A percentile compares a stretch with the other conserved stretches of the same genome.
Conservation (phyloP, 2,329 filamentous ascomycete genomes). For the Aspergillus sp. region DNA sequence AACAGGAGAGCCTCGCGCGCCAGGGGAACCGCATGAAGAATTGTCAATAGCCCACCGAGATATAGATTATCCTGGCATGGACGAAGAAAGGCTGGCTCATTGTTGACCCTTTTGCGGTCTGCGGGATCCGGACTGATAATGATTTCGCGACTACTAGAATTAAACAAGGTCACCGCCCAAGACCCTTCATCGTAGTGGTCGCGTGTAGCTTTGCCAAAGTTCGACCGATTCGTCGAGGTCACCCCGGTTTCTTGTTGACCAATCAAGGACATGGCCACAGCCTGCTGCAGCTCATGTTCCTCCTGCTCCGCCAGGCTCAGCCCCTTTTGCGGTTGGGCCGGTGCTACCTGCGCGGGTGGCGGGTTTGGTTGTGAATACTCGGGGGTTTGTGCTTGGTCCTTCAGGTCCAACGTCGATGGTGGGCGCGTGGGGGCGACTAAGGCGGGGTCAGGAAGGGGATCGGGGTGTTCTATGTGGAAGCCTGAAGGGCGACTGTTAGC, state of each 20-base stretch:
- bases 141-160: constrained; percentile 49
- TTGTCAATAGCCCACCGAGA: constrained; percentile 58
- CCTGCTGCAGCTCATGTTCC: constrained; percentile 44
- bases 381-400: constrained; percentile 18
- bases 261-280: constrained; percentile 46
- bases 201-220: constrained; percentile 55
- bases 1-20: constrained; percentile 56
- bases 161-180: constrained; percentile 56
- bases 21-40: constrained; percentile 60
- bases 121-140: constrained; percentile 53
- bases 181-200: constrained; percentile 52
- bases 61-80: constrained; percentile 53
- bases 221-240: constrained; percentile 36
- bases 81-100: constrained; percentile 57
- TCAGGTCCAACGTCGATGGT: constrained; percentile 42
- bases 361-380: constrained; percentile 6
- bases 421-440: constrained; percentile 46
- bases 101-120: constrained; percentile 47
- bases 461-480: constrained; percentile 38
- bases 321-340: constrained; percentile 25
- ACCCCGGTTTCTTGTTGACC: constrained; percentile 57
- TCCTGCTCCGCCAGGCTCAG: constrained; percentile 43
- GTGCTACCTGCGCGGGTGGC: constrained; percentile 22
- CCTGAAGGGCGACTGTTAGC: constrained; percentile 21
- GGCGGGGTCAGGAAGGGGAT: constrained; percentile 34